Evolutionary conservation across 163 green algal genomes (phyloP), one percentile per base, ranked within the genome.

Genomic region (Chlamydomonas reinhardtii): DNA sequence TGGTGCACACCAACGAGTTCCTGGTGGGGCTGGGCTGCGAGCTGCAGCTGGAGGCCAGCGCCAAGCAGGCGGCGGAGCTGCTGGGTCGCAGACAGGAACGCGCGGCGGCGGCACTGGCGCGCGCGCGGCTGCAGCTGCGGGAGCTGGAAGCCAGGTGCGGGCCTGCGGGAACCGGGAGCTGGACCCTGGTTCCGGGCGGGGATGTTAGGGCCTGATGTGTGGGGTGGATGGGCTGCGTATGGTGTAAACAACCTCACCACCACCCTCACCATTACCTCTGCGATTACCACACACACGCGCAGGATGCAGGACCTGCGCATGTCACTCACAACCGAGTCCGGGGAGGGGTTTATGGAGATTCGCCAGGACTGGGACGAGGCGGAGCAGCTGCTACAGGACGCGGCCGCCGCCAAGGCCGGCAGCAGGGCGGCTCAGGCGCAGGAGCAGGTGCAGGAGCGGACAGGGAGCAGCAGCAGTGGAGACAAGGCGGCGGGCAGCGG

Each of bases 1-100:
- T 94, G 22, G 73, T 78, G 11, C 91, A 88, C 83, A 94, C 91
- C 56, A 94, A 94, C 82, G 91, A 94, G 82, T 34, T 91, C 11
- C 84, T 88, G 29, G 82, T 94, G 37, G 84, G 87, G 54, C 54
- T 94, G 6, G 91, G 89, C 15, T 80, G 77, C 74, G 56, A 76
- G 24, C 86, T 91, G 73, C 83, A 85, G 37, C 80, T 87, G 25
- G 76, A 93, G 61, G 43, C 70, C 17, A 89, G 85, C 29, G 87
- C 91, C 15, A 34, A 65, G 24, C 27, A 86, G 66, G 89, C 91
- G 71, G 52, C 59, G 29, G 89, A 56, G 34, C 64, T 93, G 39
- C 76, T 94, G 82, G 62, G 68, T 25, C 66, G 91, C 9, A 82
- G 88, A 2, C 82, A 87, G 59, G 66, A 11, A 0, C 70, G 70